These are phyloP conservation scores for Trichosporon asahii DNA, from an alignment of 1,284 basidiomycete species.

Conservation along the genomic window DNA sequence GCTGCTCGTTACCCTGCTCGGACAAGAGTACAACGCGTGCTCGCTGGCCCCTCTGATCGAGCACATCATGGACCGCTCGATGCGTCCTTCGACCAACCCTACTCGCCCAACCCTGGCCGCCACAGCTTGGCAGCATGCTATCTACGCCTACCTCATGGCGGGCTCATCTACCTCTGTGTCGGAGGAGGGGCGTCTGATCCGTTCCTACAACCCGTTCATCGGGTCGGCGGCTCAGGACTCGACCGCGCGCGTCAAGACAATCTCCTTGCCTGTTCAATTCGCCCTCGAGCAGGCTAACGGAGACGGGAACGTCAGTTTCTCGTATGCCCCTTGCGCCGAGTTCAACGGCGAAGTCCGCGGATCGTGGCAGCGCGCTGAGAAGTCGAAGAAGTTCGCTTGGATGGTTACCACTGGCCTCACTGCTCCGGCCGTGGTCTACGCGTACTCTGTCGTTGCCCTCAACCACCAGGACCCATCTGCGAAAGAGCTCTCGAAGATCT, in stretches of 20 bases:
- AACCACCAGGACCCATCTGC: conserved; percentile 40
- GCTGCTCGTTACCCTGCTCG: conserved; percentile 44
- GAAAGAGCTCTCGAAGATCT: conserved; percentile 30
- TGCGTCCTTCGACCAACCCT: conserved; percentile 36
- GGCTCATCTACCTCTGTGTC: conserved; percentile 26
- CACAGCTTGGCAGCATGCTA: conserved; percentile 49
- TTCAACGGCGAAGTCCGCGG: conserved; percentile 25
- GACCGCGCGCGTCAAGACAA: conserved; percentile 26
- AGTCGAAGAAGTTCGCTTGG: conserved; percentile 36
- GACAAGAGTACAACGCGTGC: conserved; percentile 39
- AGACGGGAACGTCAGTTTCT: conserved; percentile 11
- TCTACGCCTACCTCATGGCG: conserved; percentile 45
- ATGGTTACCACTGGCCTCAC: conserved; percentile 32
- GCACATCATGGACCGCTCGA: conserved; percentile 45
- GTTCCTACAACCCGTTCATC: conserved; percentile 36
- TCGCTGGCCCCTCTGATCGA: conserved; percentile 35
- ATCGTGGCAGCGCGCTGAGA: conserved; percentile 40
- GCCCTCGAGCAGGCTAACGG: conserved; percentile 26
- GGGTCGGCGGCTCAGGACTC: conserved; percentile 27
- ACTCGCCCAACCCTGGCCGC: conserved; percentile 37
- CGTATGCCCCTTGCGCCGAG: conserved; percentile 17
- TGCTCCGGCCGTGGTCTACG: conserved; percentile 41
- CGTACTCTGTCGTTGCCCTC: conserved; percentile 40
- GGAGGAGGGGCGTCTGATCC: conserved; percentile 28
- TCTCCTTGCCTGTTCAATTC: conserved; percentile 33